Percentiles rank a stretch among this genome's conserved stretches.
phyloP scores from a whole-genome alignment of 192 early-diverging fungal genomes.

The Geranomyces variabilis region DNA sequence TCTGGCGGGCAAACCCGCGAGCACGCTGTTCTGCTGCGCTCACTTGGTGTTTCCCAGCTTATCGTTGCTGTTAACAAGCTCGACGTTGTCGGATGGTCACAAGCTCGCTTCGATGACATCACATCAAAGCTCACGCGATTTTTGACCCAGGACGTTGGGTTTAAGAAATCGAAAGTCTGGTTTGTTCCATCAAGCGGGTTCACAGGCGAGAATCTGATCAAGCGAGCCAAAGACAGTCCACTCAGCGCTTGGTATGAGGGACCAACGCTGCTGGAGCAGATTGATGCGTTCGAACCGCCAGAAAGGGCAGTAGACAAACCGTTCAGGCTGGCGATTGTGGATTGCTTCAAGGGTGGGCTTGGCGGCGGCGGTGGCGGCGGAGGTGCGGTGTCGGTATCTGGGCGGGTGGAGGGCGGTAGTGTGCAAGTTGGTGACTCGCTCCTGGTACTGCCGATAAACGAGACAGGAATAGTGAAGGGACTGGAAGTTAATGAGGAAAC shows the following conservation, averaged over 20 bases:
- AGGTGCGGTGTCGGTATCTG: slow-evolving; percentile 73
- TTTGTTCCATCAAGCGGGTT: slow-evolving; percentile 95
- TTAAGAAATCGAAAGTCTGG: slow-evolving; percentile 67
- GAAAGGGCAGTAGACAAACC: slow-evolving; percentile 75
- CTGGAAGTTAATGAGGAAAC: slow-evolving; percentile 75
- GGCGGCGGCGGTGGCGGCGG: slow-evolving; percentile 60
- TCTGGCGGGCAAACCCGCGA: slow-evolving; percentile 94
- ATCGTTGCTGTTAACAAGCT: slow-evolving; percentile 96
- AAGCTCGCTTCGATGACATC: slow-evolving; percentile 82
- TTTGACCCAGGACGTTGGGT: slow-evolving; percentile 69
- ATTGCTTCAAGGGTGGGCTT: slow-evolving; percentile 87
- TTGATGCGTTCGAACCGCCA: slow-evolving; percentile 79
- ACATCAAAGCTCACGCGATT: slow-evolving; percentile 67
- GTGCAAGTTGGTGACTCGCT: slow-evolving; percentile 88
- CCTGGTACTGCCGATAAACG: slow-evolving; percentile 79
- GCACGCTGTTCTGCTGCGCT: slow-evolving; percentile 88
- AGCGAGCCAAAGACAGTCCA: slow-evolving; percentile 43
- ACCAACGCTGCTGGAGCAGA: slow-evolving; percentile 70
- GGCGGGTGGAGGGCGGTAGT: slow-evolving; percentile 83
- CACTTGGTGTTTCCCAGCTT: slow-evolving; percentile 89
- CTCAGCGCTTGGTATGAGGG: slow-evolving; percentile 79
- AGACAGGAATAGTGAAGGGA: slow-evolving; percentile 76
- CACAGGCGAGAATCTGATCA: slow-evolving; percentile 82
- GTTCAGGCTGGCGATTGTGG: slow-evolving; percentile 82
- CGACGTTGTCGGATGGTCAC: slow-evolving; percentile 83